Evolutionary conservation across 108 stramenopile genomes (phyloP), one percentile per base, ranked within the genome.

Genomic region (Cyclotella choctawhatcheeana): DNA sequence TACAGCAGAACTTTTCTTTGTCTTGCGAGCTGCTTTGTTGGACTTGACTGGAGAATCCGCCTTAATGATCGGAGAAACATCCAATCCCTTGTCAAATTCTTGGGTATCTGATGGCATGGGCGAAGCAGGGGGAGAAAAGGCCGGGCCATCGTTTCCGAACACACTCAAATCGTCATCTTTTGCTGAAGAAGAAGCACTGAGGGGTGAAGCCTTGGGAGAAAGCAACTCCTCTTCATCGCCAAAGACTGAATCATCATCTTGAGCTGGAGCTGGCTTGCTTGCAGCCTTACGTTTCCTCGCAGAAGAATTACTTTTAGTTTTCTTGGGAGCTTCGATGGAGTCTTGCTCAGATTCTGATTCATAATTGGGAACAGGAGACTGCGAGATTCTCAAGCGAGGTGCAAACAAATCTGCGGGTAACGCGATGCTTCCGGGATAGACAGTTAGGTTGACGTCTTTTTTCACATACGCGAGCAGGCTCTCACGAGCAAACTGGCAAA

Each of bases 381-480:
- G 63, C 17, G 63, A 47, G 13, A 44, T 30, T 24, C 2, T 24
- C 17, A 31, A 37, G 20, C 63, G 63, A 51, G 65, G 70, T 5
- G 73, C 65, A 68, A 74, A 85, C 48, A 85, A 55, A 60, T 69
- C 66, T 3, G 51, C 77, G 31, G 95, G 95, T 21, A 96, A 47
- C 8, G 65, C 73, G 52, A 93, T 88, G 24, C 70, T 48, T 26
- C 91, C 93, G 10, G 95, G 92, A 66, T 89, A 91, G 14, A 85
- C 69, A 33, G 84, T 77, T 31, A 96, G 74, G 69, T 96, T 88
- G 43, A 82, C 83, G 77, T 96, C 94, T 45, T 86, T 93, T 69
- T 96, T 96, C 22, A 96, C 92, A 62, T 85, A 85, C 2, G 85
- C 79, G 26, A 93, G 65, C n/a, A 96, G 68, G 10, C 90, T 88